Evolutionary conservation across 2,329 filamentous ascomycete species (phyloP).

Genomic region (Teratosphaeriaceae sp.): DNA sequence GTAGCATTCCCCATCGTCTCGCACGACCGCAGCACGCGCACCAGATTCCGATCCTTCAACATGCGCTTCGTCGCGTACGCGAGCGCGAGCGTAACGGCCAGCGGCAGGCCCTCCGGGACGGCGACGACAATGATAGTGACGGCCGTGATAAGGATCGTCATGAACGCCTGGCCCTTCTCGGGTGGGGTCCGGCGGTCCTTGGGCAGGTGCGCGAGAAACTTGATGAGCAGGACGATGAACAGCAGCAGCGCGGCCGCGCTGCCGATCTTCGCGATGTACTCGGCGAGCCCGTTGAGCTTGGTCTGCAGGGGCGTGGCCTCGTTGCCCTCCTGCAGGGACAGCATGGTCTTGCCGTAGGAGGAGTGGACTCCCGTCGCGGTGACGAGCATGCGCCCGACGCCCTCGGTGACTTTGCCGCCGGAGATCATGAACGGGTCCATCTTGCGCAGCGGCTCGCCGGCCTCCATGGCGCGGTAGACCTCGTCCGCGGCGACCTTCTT

Average conservation of each 20-base stretch:
- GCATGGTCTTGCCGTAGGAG: conserved; percentile 68
- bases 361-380: conserved; percentile 71
- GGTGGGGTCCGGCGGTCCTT: conserved; percentile 50
- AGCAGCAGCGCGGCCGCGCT: conserved; percentile 71
- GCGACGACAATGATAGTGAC: conserved; percentile 96
- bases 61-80: conserved; percentile 96
- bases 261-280: conserved; percentile 72
- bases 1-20: conserved; percentile 98
- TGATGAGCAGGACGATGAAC: conserved; percentile 80
- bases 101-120: conserved; percentile 93
- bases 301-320: conserved; percentile 73
- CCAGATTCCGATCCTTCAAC: conserved; percentile 97
- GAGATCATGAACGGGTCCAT: conserved; percentile 83
- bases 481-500: conserved; percentile 61
- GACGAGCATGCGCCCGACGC: conserved; percentile 68
- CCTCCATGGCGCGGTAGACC: conserved; percentile 59
- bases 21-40: conserved; percentile 90
- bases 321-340: conserved; percentile 69
- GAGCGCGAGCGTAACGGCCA: conserved; percentile 97
- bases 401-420: conserved; percentile 70
- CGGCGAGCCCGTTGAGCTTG: conserved; percentile 71
- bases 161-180: conserved; percentile 66
- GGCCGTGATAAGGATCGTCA: conserved; percentile 62
- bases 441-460: conserved; percentile 56
- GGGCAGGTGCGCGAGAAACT: conserved; percentile 67